Conservation (phyloP, 768 basidiomycete species). For the Phaeolepiota aurea region DNA sequence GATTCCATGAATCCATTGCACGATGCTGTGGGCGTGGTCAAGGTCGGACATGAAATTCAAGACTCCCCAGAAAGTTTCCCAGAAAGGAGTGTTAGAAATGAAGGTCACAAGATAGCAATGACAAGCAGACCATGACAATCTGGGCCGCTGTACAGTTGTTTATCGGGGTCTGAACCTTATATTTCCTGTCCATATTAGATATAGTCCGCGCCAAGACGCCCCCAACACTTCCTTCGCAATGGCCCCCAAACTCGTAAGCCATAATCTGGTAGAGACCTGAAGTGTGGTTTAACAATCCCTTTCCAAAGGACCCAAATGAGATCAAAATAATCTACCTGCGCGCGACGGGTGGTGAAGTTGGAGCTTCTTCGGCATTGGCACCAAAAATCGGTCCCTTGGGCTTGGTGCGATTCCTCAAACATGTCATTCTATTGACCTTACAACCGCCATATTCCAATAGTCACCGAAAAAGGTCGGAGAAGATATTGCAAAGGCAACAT, state of each 20-base stretch:
- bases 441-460: constrained; percentile 28
- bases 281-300: constrained; percentile 6
- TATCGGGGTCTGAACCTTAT: constrained; percentile 48
- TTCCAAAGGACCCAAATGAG: constrained; percentile 86
- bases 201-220: constrained; percentile 9
- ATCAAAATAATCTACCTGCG: constrained; percentile 99
- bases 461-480: constrained; percentile 99
- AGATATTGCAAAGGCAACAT: constrained; percentile 99
- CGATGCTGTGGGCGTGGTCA: constrained; percentile 25
- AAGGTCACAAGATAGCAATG: constrained; percentile 22
- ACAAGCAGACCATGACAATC: constrained; percentile 28
- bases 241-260: constrained; percentile 72
- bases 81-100: neutral
- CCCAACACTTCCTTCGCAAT: constrained; percentile 34
- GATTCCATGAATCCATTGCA: constrained; percentile 85
- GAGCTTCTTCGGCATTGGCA: constrained; percentile 95
- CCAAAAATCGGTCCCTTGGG: constrained; percentile 99
- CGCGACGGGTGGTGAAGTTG: constrained; percentile 98
- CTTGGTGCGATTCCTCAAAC: constrained; percentile 56
- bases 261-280: constrained; percentile 1
- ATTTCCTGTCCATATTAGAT: constrained; percentile 2
- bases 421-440: constrained; percentile 3
- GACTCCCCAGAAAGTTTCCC: neutral
- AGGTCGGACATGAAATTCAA: constrained; percentile 2
- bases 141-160: constrained; percentile 48